Base-by-base conservation (phyloP, 441 rosid genomes). In the Gossypium davidsonii region DNA sequence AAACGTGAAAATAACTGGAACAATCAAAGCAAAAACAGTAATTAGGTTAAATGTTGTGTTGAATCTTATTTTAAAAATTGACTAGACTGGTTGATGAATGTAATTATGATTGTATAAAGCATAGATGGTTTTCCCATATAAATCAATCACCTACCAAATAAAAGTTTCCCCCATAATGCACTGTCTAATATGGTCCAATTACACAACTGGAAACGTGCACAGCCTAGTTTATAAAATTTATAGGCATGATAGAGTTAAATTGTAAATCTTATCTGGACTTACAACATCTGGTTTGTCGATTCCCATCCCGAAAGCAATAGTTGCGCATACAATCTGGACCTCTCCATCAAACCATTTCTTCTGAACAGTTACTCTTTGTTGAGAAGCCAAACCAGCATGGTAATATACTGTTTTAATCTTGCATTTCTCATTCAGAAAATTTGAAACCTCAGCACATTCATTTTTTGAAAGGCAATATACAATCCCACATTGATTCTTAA, bases 261-360 rank as follows among this genome's bases (percentile, higher is more conserved):
- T 37, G 23, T 18, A 71, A 60, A 78, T 39, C 39, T 71, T 68
- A 74, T 61, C 20, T 67, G 76, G 72, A 89, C 91, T 90, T 82
- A 92, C 97, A 52, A 91, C 99, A 76, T 95, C 88, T 72, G 98
- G 87, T 86, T 94, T 94, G 86, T 92, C 99, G 67, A 94, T 94
- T 72, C 99, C 99, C 99, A 95, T 95, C 73, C 99, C 98, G 65
- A 95, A 94, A 67, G 98, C 97, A 28, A 95, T 92, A 56, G 98
- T 92, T 63, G 97, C 98, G 74, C 98, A 92, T 23, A 92, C 92
- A 70, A 95, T 84, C 37, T 90, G 92, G 81, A 83, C 96, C 73
- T 90, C 92, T 69, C 94, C 93, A 17, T 79, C 76, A 57, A 89
- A 90, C 97, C 99, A 95, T 84, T 88, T 92, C 83, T 83, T 87